These are phyloP conservation scores for Paraphoma chrysanthemicola DNA, from an alignment of 2,329 filamentous ascomycete genomes.

Conservation along the genomic window DNA sequence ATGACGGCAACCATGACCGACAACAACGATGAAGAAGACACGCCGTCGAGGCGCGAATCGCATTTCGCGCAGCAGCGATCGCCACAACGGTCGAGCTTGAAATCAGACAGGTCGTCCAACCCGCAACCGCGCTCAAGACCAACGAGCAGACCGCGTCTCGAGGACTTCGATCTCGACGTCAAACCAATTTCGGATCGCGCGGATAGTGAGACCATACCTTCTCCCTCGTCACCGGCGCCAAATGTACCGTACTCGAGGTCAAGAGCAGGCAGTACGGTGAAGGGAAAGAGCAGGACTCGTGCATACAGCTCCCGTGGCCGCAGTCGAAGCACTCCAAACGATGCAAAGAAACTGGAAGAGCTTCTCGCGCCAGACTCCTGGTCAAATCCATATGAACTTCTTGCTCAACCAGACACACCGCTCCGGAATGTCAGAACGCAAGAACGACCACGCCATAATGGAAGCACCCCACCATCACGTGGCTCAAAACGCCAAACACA, in stretches of 20 bases:
- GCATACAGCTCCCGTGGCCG: conserved; percentile 1
- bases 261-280: conserved; percentile 1
- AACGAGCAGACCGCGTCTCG: conserved; percentile 15
- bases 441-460: conserved; percentile 9
- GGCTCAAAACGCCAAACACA: conserved; percentile 8
- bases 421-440: conserved; percentile 5
- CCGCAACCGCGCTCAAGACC: conserved; percentile 19
- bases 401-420: conserved; percentile 10
- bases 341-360: conserved; percentile 8
- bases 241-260: conserved; percentile 17
- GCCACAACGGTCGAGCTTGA: conserved; percentile 26
- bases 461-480: conserved; percentile 7
- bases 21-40: conserved; percentile 26
- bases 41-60: conserved; percentile 28
- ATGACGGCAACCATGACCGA: conserved; percentile 27
- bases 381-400: conserved; percentile 12
- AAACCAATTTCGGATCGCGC: conserved; percentile 13
- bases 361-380: conserved; percentile 8
- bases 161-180: conserved; percentile 26
- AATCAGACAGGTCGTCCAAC: conserved; percentile 19
- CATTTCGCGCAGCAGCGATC: conserved; percentile 48
- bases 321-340: neutral
- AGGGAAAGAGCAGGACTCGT: conserved; percentile 3
- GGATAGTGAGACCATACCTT: conserved; percentile 14
- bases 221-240: conserved; percentile 20